phyloP scores from a whole-genome alignment of 805 yeast genomes.

The Pichia manshurica region DNA sequence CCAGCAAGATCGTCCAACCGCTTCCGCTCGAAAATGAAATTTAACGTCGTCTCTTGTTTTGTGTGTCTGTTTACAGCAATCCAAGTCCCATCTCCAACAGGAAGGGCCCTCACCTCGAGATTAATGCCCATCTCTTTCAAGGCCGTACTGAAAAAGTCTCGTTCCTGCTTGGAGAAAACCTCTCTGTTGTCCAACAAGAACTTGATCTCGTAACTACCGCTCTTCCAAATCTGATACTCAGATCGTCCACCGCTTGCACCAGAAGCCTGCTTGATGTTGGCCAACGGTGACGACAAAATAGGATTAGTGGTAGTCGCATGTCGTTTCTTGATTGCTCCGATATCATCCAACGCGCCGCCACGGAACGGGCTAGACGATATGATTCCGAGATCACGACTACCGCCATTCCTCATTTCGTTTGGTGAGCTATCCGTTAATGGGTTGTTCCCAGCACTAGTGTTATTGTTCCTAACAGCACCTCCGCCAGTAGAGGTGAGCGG shows the following conservation, averaged over 20 bases:
- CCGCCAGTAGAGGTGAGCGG: not conserved
- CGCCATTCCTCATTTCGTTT: not conserved
- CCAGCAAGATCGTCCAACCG: conserved; percentile 77
- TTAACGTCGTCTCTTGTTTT: conserved; percentile 60
- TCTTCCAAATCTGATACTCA: conserved; percentile 53
- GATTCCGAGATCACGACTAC: not conserved
- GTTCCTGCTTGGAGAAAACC: conserved; percentile 57
- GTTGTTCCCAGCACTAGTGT: not conserved
- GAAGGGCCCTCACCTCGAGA: conserved; percentile 49
- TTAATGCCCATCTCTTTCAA: conserved; percentile 44
- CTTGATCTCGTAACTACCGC: conserved; percentile 51
- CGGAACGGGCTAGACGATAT: conserved; percentile 7
- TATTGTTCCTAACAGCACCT: not conserved
- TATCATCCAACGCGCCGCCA: conserved; percentile 5
- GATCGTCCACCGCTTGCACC: not conserved
- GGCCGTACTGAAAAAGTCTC: conserved; percentile 62
- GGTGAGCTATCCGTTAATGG: conserved; percentile 9
- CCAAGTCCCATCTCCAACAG: conserved; percentile 91
- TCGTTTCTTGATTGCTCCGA: not conserved
- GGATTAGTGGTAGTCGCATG: not conserved
- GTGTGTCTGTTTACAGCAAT: conserved; percentile 62
- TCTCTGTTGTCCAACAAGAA: conserved; percentile 80
- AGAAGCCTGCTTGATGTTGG: not conserved
- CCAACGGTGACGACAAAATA: not conserved
- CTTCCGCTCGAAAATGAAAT: conserved; percentile 86